Percentiles rank a stretch among this genome's conserved stretches.
These are phyloP conservation scores for Epichloe amarillans DNA, from an alignment of 2,329 filamentous ascomycete species.

Conservation along the genomic window DNA sequence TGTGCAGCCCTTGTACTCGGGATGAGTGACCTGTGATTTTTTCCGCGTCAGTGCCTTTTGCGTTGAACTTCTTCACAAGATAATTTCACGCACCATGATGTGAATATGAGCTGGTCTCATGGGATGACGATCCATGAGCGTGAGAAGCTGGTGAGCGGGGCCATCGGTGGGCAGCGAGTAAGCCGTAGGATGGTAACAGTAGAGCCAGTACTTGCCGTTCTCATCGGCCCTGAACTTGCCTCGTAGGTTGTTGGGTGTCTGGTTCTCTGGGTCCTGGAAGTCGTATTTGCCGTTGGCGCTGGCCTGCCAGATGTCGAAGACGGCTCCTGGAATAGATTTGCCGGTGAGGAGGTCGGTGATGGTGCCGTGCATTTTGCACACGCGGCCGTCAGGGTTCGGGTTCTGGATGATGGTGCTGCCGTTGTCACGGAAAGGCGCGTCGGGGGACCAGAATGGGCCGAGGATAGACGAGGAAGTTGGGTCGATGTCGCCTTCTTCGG, in stretches of 20 bases:
- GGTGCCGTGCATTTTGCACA: conserved; percentile 55
- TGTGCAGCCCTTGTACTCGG: conserved; percentile 57
- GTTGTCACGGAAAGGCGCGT: conserved; percentile 57
- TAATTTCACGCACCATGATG: conserved; percentile 28
- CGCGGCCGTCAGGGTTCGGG: conserved; percentile 41
- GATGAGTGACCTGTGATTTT: conserved; percentile 31
- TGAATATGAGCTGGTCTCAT: conserved; percentile 38
- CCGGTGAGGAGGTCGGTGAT: conserved; percentile 52
- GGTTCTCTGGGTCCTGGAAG: conserved; percentile 59
- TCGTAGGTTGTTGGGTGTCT: conserved; percentile 59
- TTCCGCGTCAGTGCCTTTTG: neutral
- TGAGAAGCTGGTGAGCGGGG: conserved; percentile 27
- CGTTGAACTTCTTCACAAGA: no score
- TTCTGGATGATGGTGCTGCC: conserved; percentile 55
- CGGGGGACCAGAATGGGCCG: conserved; percentile 65
- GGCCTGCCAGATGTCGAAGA: conserved; percentile 70
- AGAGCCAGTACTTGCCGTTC: conserved; percentile 58
- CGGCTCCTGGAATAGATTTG: conserved; percentile 51
- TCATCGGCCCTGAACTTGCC: conserved; percentile 62
- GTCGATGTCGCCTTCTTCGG: conserved; percentile 45
- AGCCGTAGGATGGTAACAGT: conserved; percentile 61
- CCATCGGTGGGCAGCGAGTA: conserved; percentile 58
- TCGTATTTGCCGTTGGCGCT: conserved; percentile 65
- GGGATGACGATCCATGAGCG: conserved; percentile 33
- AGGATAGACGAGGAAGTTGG: conserved; percentile 67